These are phyloP conservation scores for Emergomyces orientalis DNA, from an alignment of 2,329 filamentous ascomycete genomes.

Conservation along the genomic window DNA sequence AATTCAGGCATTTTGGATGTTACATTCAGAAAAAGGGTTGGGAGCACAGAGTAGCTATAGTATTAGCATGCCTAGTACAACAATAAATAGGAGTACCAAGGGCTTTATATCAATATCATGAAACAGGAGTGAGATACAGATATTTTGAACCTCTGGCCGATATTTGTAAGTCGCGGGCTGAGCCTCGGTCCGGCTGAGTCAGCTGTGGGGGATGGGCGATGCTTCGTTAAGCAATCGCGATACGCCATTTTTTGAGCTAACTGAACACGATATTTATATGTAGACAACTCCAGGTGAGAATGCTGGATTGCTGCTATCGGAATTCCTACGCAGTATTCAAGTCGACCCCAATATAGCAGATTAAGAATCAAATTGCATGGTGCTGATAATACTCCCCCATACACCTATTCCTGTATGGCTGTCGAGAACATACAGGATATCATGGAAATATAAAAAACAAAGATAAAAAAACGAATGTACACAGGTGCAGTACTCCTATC, in stretches of 20 bases:
- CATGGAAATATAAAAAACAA: not conserved
- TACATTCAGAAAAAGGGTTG: slow-evolving; percentile 9
- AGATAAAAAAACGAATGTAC: not conserved
- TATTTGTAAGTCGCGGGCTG: not conserved
- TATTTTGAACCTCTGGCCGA: not conserved
- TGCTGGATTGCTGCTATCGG: not conserved
- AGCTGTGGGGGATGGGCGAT: not conserved
- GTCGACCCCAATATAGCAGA: not conserved
- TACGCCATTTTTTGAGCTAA: not conserved
- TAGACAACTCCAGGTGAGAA: not conserved
- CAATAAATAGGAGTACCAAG: not conserved
- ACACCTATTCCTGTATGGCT: not conserved
- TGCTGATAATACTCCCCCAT: not conserved
- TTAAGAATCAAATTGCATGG: not conserved
- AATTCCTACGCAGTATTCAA: not conserved
- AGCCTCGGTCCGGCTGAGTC: slow-evolving; percentile 6
- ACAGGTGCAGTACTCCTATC: not conserved
- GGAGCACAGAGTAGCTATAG: not conserved
- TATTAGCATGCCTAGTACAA: not conserved
- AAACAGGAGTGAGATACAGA: not conserved
- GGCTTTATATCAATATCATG: not conserved
- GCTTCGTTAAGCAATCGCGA: not conserved
- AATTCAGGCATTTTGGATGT: slow-evolving; percentile 43
- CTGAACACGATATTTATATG: not conserved
- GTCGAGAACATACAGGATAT: not conserved